A percentile compares a stretch with the other conserved stretches of the same genome.
Conservation (phyloP, 768 basidiomycete genomes). For the Termitomyces sp. region DNA sequence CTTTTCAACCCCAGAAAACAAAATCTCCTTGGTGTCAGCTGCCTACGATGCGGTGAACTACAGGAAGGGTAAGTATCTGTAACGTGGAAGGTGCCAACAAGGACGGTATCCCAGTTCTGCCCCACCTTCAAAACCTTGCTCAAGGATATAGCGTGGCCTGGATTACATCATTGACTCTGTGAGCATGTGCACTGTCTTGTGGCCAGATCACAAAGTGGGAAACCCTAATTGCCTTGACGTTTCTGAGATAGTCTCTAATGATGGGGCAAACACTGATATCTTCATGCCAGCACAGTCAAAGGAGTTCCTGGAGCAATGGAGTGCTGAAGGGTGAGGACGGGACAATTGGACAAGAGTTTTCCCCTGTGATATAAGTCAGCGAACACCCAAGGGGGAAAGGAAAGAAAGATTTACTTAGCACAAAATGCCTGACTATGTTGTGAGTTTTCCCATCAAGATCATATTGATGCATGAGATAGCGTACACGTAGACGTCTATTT, state of each 20-base stretch:
- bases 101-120: conserved; percentile 49
- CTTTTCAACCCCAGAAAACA: conserved; percentile 3
- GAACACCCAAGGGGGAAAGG: not conserved
- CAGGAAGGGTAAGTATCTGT: no score
- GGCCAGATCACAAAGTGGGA: conserved; percentile 60
- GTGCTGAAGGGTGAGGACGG: conserved; percentile 34
- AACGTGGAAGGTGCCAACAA: no score
- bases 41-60: no score
- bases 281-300: conserved; percentile 55
- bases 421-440: conserved; percentile 44
- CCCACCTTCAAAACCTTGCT: conserved; percentile 51
- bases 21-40: conserved; percentile 2
- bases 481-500: conserved; percentile 68
- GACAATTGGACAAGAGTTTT: conserved; percentile 48
- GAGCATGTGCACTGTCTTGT: conserved; percentile 63
- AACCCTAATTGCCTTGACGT: conserved; percentile 46
- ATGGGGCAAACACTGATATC: conserved; percentile 48
- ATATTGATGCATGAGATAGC: conserved; percentile 65
- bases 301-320: conserved; percentile 36
- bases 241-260: conserved; percentile 45
- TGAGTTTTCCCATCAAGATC: conserved; percentile 56
- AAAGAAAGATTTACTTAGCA: conserved; percentile 39
- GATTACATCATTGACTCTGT: conserved; percentile 65
- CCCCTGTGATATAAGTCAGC: conserved; percentile 31
- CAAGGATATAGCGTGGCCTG: conserved; percentile 33